phyloP scores from a whole-genome alignment of 2,329 filamentous ascomycete species.

The Sporothrix inflata region DNA sequence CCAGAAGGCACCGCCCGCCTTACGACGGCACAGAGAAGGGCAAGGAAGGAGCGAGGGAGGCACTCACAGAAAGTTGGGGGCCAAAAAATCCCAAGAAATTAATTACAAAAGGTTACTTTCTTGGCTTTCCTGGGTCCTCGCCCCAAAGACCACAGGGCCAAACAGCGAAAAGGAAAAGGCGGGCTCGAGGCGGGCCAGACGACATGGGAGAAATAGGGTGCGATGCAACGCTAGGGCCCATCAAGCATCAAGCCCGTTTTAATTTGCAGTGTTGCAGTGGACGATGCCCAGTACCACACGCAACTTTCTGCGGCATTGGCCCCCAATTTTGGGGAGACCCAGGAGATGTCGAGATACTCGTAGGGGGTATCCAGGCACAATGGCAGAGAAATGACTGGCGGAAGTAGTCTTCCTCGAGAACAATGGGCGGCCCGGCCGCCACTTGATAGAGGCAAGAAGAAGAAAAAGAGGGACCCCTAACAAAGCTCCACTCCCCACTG shows the following conservation, averaged over 20 bases:
- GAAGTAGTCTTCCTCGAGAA: constrained; percentile 12
- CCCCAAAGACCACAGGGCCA: no score
- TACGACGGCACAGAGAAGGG: constrained; percentile 12
- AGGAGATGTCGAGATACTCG: no score
- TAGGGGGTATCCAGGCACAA: not conserved
- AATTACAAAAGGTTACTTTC: not conserved
- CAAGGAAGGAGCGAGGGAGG: constrained; percentile 9
- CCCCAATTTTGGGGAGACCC: not conserved
- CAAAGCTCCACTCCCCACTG: not conserved
- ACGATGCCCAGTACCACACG: not conserved
- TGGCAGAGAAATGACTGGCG: not conserved
- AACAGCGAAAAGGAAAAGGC: not conserved
- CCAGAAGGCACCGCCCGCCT: not conserved
- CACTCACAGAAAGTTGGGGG: not conserved
- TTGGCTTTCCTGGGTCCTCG: no score
- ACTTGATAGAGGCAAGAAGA: no score
- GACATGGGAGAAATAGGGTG: not conserved
- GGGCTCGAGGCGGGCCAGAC: not conserved
- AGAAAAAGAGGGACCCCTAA: not conserved
- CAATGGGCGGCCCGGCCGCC: not conserved
- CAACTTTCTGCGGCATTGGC: not conserved
- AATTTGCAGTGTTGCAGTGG: not conserved
- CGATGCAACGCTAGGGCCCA: constrained; percentile 1
- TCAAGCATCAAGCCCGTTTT: not conserved
- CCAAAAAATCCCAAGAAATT: constrained; percentile 4